Conservation (phyloP, 805 yeast genomes). For the Pichia gijzeniarum region DNA sequence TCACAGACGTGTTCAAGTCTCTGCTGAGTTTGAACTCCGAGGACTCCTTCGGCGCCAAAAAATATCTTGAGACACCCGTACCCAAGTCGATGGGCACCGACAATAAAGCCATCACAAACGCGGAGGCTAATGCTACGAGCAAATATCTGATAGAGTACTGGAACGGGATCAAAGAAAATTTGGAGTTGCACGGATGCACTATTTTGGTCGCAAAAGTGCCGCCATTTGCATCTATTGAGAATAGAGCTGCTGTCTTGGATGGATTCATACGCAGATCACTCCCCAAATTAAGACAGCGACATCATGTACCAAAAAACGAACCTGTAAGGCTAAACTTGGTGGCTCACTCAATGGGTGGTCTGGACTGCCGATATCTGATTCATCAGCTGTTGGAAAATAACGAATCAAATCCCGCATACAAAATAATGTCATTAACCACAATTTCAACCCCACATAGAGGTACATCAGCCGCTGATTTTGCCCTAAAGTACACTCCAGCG, state of each 20-base stretch:
- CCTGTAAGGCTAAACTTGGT: slow-evolving; percentile 59
- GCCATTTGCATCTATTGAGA: slow-evolving; percentile 68
- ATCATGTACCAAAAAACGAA: slow-evolving; percentile 24
- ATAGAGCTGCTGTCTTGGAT: slow-evolving; percentile 56
- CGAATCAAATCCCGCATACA: slow-evolving; percentile 21
- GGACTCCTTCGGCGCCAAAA: too few relatives aligned
- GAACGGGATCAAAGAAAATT: slow-evolving; percentile 66
- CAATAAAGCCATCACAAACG: slow-evolving; percentile 5
- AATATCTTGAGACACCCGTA: too few relatives aligned
- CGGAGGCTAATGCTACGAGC: slow-evolving; percentile 14
- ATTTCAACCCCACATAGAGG: slow-evolving; percentile 88
- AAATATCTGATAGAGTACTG: slow-evolving; percentile 61
- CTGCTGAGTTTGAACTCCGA: too few relatives aligned
- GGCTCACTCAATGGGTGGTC: slow-evolving; percentile 94
- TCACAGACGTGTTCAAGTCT: slow-evolving; percentile 4
- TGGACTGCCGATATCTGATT: slow-evolving; percentile 76
- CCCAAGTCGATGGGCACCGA: slow-evolving; percentile 8
- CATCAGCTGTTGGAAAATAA: slow-evolving; percentile 43
- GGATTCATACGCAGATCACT: slow-evolving; percentile 36
- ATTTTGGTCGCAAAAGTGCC: slow-evolving; percentile 76
- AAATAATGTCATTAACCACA: slow-evolving; percentile 71
- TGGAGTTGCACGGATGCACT: slow-evolving; percentile 55
- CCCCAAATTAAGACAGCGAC: slow-evolving; percentile 15
- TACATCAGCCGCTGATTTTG: slow-evolving; percentile 71
- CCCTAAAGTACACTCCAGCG: slow-evolving; percentile 31